phyloP scores from a whole-genome alignment of 2,329 filamentous ascomycete species.

The Monilinia fructigena region DNA sequence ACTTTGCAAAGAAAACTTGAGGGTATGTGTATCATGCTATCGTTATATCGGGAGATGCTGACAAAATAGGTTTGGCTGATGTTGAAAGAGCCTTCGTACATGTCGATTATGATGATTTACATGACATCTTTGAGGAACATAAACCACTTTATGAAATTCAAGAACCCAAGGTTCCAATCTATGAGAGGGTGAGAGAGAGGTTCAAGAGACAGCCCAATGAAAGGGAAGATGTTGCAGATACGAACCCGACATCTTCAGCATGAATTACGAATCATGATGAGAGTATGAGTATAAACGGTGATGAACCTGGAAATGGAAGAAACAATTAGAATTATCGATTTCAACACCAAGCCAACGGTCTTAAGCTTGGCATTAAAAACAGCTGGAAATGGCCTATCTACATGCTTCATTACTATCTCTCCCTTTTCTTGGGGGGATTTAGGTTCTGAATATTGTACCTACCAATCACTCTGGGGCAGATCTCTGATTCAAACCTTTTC shows the following conservation, averaged over 20 bases:
- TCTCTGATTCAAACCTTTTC: background rate
- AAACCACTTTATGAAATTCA: conserved; percentile 23
- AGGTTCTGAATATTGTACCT: background rate
- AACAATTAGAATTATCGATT: background rate
- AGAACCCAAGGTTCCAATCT: conserved; percentile 17
- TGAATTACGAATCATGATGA: background rate
- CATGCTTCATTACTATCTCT: background rate
- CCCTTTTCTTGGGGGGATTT: background rate
- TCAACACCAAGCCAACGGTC: background rate
- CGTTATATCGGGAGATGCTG: background rate
- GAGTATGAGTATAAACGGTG: background rate
- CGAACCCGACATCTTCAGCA: background rate
- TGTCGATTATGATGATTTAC: conserved; percentile 77
- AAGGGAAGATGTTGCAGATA: background rate
- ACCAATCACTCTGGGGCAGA: background rate
- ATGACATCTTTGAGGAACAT: conserved; percentile 23
- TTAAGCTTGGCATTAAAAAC: background rate
- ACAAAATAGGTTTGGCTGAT: conserved; percentile 60
- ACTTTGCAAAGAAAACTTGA: conserved; percentile 93
- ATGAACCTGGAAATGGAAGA: background rate
- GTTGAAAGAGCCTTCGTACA: conserved; percentile 95
- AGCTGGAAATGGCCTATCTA: background rate
- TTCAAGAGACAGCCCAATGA: conserved; percentile 7
- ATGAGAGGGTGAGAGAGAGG: conserved; percentile 16
- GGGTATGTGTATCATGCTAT: conserved; percentile 45